Conservation (phyloP, 2,329 filamentous ascomycete species). For the Trichoderma arundinaceum region DNA sequence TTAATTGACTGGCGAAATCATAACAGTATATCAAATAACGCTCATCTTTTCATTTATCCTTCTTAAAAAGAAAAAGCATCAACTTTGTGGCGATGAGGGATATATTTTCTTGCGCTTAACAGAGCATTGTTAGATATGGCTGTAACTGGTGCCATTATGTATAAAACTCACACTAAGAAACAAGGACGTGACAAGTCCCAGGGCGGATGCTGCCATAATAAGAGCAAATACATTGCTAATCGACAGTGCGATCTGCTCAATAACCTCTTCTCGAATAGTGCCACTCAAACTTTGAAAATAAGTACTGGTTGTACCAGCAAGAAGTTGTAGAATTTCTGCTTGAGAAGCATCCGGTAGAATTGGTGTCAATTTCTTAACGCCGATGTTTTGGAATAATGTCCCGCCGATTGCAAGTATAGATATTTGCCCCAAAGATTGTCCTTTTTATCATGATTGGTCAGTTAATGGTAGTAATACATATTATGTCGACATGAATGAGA, state of each 20-base stretch:
- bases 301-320: conserved; percentile 25
- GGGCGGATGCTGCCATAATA: conserved; percentile 7
- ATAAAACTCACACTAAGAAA: conserved; percentile 14
- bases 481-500: no score
- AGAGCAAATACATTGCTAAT: conserved; percentile 22
- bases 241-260: conserved; percentile 20
- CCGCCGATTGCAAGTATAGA: conserved; percentile 23
- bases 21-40: no score
- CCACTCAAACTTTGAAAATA: conserved; percentile 15
- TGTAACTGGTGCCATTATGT: neutral
- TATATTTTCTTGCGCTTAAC: no score
- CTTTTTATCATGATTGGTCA: neutral
- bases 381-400: conserved; percentile 27
- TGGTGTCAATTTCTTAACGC: neutral
- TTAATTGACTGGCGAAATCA: no score
- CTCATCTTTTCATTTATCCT: no score
- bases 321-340: neutral
- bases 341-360: neutral
- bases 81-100: no score
- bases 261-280: conserved; percentile 5
- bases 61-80: no score
- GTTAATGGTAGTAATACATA: no score
- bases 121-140: no score
- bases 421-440: conserved; percentile 11
- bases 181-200: conserved; percentile 24